A percentile compares a stretch with the other conserved stretches of the same genome.
Conservation (phyloP, 2,329 filamentous ascomycete genomes). For the Thelonectria blattea region DNA sequence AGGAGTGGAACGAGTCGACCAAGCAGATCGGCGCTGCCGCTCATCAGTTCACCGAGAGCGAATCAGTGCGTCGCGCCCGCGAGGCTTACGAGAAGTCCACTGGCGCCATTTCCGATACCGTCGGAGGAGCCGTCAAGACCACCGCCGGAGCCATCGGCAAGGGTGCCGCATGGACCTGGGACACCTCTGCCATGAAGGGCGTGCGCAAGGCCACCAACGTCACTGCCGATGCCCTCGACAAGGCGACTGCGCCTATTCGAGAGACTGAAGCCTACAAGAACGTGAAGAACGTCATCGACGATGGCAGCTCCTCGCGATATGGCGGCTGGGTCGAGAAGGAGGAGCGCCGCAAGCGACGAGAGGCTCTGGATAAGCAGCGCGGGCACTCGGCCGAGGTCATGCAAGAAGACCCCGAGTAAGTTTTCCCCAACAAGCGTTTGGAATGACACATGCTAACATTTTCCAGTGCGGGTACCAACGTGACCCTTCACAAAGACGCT, state of each 20-base stretch:
- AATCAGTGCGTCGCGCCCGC: constrained; percentile 83
- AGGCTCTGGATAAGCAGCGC: constrained; percentile 71
- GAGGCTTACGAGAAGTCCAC: constrained; percentile 88
- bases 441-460: constrained; percentile 39
- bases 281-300: constrained; percentile 95
- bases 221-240: constrained; percentile 87
- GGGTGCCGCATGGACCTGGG: constrained; percentile 95
- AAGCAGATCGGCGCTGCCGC: constrained; percentile 90
- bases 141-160: constrained; percentile 89
- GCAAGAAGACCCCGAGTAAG: constrained; percentile 89
- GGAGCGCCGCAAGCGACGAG: constrained; percentile 81
- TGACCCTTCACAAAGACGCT: constrained; percentile 95
- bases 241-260: constrained; percentile 91
- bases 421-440: constrained; percentile 28
- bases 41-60: constrained; percentile 91
- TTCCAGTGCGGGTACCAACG: constrained; percentile 84
- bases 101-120: constrained; percentile 79
- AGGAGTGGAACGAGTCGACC: constrained; percentile 99
- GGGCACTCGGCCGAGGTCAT: constrained; percentile 61
- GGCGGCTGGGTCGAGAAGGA: constrained; percentile 98
- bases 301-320: constrained; percentile 94
- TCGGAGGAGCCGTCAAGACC: constrained; percentile 79
- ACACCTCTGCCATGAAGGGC: constrained; percentile 90
- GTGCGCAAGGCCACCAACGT: constrained; percentile 84
- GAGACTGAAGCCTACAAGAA: constrained; percentile 95